phyloP scores from a whole-genome alignment of 768 basidiomycete genomes.

The Dictyophora rubrovolvata region DNA sequence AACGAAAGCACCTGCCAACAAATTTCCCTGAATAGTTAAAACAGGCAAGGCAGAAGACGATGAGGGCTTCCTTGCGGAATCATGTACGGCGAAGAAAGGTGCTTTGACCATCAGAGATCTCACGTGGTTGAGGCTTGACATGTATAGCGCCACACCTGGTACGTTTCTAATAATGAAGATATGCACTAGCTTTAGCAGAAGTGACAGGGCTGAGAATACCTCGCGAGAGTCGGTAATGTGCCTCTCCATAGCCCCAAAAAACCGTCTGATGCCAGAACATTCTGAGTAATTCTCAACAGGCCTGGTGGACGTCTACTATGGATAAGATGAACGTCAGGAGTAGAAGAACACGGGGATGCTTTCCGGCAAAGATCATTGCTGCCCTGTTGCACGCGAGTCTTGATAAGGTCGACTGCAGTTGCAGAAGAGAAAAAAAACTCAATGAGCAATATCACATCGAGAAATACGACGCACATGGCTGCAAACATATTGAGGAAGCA shows the following conservation, averaged over 20 bases:
- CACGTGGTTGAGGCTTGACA: conserved; percentile 75
- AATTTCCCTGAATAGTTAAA: conserved; percentile 69
- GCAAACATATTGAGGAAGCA: conserved; percentile 61
- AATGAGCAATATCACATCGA: neutral
- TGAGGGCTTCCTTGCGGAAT: conserved; percentile 15
- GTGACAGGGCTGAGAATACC: conserved; percentile 26
- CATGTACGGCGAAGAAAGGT: conserved; percentile 48
- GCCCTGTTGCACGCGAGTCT: conserved; percentile 85
- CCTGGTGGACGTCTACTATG: conserved; percentile 25
- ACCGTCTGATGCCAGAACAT: conserved; percentile 57
- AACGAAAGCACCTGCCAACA: conserved; percentile 64
- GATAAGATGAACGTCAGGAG: neutral
- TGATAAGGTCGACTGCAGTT: conserved; percentile 69
- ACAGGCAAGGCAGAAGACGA: conserved; percentile 50
- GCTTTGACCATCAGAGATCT: conserved; percentile 67
- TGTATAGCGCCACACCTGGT: conserved; percentile 88
- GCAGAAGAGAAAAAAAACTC: neutral
- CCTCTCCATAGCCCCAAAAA: conserved; percentile 78
- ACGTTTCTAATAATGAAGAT: conserved; percentile 51
- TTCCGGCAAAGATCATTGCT: conserved; percentile 39
- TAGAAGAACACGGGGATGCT: conserved; percentile 11
- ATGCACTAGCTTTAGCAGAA: conserved; percentile 20
- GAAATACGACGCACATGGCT: conserved; percentile 48
- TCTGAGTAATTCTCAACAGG: conserved; percentile 41
- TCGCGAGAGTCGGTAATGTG: conserved; percentile 65